These are phyloP conservation scores for Suillus paluster DNA, from an alignment of 768 basidiomycete species.

Conservation along the genomic window DNA sequence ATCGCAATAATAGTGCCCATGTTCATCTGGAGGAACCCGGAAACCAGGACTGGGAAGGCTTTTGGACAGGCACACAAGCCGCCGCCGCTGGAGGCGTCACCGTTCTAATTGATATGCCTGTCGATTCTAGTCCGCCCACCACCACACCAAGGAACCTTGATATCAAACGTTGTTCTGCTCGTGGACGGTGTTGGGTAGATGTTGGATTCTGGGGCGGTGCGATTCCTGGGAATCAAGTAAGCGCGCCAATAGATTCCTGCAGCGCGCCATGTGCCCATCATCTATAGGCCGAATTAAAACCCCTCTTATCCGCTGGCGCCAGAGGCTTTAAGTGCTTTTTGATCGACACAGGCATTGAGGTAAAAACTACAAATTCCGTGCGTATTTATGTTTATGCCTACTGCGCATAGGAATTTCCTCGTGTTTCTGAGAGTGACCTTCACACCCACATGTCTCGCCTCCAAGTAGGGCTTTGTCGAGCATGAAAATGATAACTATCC, in stretches of 20 bases:
- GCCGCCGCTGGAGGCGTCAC: constrained; percentile 93
- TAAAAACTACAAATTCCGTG: constrained; percentile 31
- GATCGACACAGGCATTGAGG: constrained; percentile 94
- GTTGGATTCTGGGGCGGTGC: constrained; percentile 87
- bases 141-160: constrained; percentile 80
- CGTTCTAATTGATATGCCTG: constrained; percentile 95
- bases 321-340: constrained; percentile 98
- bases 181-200: constrained; percentile 76
- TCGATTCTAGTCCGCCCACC: constrained; percentile 96
- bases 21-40: constrained; percentile 96
- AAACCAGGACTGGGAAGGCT: constrained; percentile 93
- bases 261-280: not conserved
- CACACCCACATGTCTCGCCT: constrained; percentile 71
- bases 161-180: constrained; percentile 71
- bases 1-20: constrained; percentile 59
- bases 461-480: constrained; percentile 49
- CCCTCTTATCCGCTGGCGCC: constrained; percentile 80
- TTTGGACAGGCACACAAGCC: constrained; percentile 90
- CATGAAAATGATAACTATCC: constrained; percentile 4
- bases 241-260: constrained; percentile 15
- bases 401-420: constrained; percentile 82
- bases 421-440: constrained; percentile 74
- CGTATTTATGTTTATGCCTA: constrained; percentile 13
- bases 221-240: constrained; percentile 87
- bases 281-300: constrained; percentile 66